Conservation (phyloP, 1,284 basidiomycete genomes). For the Ceratobasidium sp. region DNA sequence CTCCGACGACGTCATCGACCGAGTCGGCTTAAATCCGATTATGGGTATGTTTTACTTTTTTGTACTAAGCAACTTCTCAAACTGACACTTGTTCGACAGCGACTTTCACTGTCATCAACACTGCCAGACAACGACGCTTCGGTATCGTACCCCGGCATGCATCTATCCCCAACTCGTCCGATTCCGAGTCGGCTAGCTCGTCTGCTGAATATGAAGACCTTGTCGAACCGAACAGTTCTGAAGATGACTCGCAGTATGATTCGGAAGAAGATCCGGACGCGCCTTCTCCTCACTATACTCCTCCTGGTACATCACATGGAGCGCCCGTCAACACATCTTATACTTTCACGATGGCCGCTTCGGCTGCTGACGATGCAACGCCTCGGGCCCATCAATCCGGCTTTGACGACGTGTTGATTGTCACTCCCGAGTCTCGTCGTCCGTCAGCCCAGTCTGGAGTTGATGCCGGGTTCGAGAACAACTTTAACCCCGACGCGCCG, state of each 20-base stretch:
- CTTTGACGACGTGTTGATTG: conserved; percentile 37
- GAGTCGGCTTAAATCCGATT: conserved; percentile 31
- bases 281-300: conserved; percentile 35
- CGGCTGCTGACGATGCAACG: conserved; percentile 17
- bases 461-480: conserved; percentile 31
- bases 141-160: conserved; percentile 31
- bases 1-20: conserved; percentile 32
- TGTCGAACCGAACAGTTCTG: conserved; percentile 31
- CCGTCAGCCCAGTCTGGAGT: conserved; percentile 36
- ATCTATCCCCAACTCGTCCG: conserved; percentile 31
- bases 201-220: conserved; percentile 35
- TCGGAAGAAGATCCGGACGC: conserved; percentile 37
- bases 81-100: conserved; percentile 13
- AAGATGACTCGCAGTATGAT: conserved; percentile 36
- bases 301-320: conserved; percentile 19
- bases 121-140: conserved; percentile 34
- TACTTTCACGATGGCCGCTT: background rate
- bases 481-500: conserved; percentile 33
- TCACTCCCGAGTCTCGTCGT: conserved; percentile 35
- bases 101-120: conserved; percentile 36
- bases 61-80: background rate
- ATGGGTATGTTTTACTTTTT: conserved; percentile 24
- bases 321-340: conserved; percentile 10
- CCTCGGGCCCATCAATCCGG: conserved; percentile 29
- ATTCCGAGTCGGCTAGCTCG: conserved; percentile 32